phyloP scores from a whole-genome alignment of 345 rosid genomes.

The Salix suchowensis region DNA sequence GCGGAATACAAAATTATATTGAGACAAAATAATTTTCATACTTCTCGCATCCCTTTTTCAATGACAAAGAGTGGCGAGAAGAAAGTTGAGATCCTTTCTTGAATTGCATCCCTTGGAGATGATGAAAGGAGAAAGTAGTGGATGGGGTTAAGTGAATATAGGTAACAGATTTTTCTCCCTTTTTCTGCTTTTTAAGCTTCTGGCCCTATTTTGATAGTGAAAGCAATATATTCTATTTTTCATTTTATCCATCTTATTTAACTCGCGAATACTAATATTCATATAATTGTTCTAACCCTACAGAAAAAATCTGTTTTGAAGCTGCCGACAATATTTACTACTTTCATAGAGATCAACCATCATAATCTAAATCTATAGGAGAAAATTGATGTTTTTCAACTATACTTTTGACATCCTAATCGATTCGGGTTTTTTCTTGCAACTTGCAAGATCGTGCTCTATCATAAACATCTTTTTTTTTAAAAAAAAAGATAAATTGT shows the following conservation, averaged over 20 bases:
- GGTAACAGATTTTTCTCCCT: not conserved
- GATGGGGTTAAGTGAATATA: slow-evolving; percentile 14
- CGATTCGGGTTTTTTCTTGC: no score
- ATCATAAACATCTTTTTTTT: no score
- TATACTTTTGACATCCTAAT: no score
- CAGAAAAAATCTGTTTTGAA: no score
- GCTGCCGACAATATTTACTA: no score
- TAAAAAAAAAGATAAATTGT: no score
- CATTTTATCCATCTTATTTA: not conserved
- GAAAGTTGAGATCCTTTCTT: slow-evolving; percentile 10
- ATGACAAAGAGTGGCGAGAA: not conserved
- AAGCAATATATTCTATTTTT: slow-evolving; percentile 4
- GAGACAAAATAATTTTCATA: not conserved
- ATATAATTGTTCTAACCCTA: not conserved
- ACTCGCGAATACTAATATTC: not conserved
- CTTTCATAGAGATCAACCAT: not conserved
- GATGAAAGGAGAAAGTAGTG: slow-evolving; percentile 9
- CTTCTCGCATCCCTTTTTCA: no score
- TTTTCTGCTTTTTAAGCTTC: not conserved
- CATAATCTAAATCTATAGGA: not conserved
- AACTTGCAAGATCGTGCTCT: no score
- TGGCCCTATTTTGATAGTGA: not conserved
- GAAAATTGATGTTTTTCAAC: not conserved
- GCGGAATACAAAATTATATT: not conserved
- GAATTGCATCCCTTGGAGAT: slow-evolving; percentile 2